A percentile compares a stretch with the other conserved stretches of the same genome.
Conservation (phyloP, 2,329 filamentous ascomycete genomes). For the Lecanicillium sp. region DNA sequence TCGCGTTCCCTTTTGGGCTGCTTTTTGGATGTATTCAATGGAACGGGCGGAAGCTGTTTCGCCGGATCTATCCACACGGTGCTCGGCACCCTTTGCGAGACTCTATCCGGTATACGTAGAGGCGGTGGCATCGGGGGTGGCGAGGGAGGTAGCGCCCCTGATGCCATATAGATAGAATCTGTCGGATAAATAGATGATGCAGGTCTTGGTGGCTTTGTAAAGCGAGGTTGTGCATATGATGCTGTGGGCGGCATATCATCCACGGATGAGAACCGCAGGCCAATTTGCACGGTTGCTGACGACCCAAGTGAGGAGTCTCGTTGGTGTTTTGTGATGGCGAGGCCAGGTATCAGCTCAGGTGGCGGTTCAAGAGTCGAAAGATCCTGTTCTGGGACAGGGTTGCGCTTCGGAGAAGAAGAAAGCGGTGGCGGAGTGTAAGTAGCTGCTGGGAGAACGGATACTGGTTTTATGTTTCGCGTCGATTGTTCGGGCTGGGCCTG, state of each 20-base stretch:
- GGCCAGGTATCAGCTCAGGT: constrained; percentile 13
- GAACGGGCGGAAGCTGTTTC: constrained; percentile 5
- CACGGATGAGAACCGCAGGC: constrained; percentile 56
- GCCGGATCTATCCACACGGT: constrained; percentile 5
- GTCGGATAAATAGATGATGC: constrained; percentile 7
- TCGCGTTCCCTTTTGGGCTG: constrained; percentile 14
- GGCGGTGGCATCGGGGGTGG: not conserved
- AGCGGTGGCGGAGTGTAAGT: constrained; percentile 29
- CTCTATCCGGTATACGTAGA: not conserved
- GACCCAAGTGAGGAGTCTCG: constrained; percentile 56
- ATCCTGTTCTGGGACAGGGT: not conserved
- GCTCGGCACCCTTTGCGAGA: not conserved
- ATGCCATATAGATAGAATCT: too few relatives aligned
- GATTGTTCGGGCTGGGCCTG: constrained; percentile 1
- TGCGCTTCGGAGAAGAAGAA: not conserved
- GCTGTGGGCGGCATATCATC: constrained; percentile 34
- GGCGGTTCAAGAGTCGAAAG: constrained; percentile 28
- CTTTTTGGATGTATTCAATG: constrained; percentile 1
- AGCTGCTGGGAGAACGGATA: constrained; percentile 36
- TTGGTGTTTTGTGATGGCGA: constrained; percentile 25
- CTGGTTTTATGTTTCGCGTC: constrained; percentile 16
- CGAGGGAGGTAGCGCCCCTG: not conserved
- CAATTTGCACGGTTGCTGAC: constrained; percentile 63
- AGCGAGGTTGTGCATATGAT: constrained; percentile 7
- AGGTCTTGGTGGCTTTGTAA: constrained; percentile 4